A percentile compares a stretch with the other conserved stretches of the same genome.
Evolutionary conservation across 768 basidiomycete species (phyloP).

Genomic region (Dioszegia hungarica): DNA sequence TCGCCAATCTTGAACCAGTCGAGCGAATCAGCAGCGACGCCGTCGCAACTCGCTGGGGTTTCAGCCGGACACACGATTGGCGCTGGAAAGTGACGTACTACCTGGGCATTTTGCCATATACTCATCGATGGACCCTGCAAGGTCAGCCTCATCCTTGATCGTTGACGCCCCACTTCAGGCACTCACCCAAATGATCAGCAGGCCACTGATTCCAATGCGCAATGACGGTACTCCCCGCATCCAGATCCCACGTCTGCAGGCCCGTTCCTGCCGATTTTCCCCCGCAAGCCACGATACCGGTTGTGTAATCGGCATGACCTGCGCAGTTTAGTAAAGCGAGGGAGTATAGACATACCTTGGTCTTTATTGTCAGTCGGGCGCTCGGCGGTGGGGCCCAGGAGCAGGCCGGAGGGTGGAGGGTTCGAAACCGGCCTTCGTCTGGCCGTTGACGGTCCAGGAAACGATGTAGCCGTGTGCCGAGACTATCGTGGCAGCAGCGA

Average conservation of each 20-base stretch:
- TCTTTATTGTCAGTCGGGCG: neutral
- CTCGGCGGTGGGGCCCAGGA: neutral
- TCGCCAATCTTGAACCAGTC: neutral
- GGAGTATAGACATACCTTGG: neutral
- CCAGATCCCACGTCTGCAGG: neutral
- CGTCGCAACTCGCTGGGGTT: neutral
- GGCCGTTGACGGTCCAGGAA: neutral
- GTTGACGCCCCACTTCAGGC: too few species aligned
- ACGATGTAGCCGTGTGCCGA: neutral
- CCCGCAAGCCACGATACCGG: neutral
- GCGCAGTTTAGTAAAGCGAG: neutral
- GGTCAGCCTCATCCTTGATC: neutral
- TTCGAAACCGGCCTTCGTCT: neutral
- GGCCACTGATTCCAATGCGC: neutral
- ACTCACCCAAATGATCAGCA: neutral
- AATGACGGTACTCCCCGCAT: constrained; percentile 1
- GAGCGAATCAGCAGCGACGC: neutral
- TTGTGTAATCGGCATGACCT: neutral
- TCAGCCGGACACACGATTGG: neutral
- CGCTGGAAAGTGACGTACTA: neutral
- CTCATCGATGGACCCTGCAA: neutral
- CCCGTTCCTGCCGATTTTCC: neutral
- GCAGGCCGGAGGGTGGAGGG: neutral
- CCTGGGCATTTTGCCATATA: constrained; percentile 2
- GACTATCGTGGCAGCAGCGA: neutral